Percentiles rank a stretch among this genome's conserved stretches.
Conservation (phyloP, 2,329 filamentous ascomycete genomes). For the Fulvia fulva region DNA sequence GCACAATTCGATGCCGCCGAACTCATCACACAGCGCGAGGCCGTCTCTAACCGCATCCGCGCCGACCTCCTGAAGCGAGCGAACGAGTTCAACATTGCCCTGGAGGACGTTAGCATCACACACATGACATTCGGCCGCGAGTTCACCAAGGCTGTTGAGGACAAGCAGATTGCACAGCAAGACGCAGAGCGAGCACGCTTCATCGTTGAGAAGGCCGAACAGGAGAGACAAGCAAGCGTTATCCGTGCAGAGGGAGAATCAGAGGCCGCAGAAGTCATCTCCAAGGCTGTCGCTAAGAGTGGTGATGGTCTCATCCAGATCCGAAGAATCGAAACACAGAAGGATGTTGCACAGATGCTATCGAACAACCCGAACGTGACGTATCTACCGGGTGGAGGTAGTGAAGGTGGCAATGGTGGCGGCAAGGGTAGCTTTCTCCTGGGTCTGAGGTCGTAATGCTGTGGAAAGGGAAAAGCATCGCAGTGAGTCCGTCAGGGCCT, state of each 20-base stretch:
- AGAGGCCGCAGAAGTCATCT: conserved; percentile 92
- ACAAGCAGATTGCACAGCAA: conserved; percentile 99
- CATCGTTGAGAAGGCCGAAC: conserved; percentile 97
- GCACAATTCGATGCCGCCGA: conserved; percentile 53
- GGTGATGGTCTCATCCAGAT: conserved; percentile 95
- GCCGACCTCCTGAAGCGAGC: conserved; percentile 88
- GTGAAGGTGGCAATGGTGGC: conserved; percentile 52
- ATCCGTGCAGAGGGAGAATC: conserved; percentile 97
- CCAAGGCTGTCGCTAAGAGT: conserved; percentile 85
- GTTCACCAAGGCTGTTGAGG: conserved; percentile 97
- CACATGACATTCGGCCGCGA: conserved; percentile 99
- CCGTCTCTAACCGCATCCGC: conserved; percentile 91
- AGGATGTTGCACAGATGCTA: conserved; percentile 89
- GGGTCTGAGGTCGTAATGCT: conserved; percentile 54
- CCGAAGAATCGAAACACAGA: conserved; percentile 92
- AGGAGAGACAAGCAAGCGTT: conserved; percentile 97
- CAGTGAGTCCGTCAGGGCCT: not conserved
- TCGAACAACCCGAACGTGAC: conserved; percentile 91
- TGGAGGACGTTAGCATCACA: conserved; percentile 98
- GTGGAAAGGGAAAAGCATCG: not conserved
- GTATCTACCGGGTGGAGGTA: conserved; percentile 70
- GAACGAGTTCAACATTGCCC: conserved; percentile 95
- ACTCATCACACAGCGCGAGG: conserved; percentile 96
- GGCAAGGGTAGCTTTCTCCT: conserved; percentile 59
- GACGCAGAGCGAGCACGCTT: conserved; percentile 96